Conservation (phyloP, 371 early-diverging fungal species). For the Rhizopus delemar region DNA sequence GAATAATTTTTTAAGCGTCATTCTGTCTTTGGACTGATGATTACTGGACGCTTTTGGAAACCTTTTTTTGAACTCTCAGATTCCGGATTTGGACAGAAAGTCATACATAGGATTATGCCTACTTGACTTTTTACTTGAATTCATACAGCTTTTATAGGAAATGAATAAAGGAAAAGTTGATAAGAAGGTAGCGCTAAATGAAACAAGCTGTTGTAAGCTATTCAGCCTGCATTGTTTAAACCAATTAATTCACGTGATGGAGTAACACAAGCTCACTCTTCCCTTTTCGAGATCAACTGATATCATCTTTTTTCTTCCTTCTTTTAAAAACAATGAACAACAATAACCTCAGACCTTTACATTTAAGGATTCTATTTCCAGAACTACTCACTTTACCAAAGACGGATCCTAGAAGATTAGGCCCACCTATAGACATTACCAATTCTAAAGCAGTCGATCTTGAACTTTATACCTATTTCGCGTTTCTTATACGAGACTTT, state of each 20-base stretch:
- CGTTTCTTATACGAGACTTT: slow-evolving; percentile 59
- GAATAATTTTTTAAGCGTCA: too few species aligned
- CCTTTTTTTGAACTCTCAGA: too few species aligned
- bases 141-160: too few species aligned
- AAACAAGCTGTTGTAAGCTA: too few species aligned
- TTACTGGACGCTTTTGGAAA: too few species aligned
- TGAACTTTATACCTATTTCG: slow-evolving; percentile 61
- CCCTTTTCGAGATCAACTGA: slow-evolving; percentile 2
- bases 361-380: slow-evolving; percentile 47
- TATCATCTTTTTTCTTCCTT: neutral
- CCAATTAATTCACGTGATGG: neutral
- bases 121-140: too few species aligned
- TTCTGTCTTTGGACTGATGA: too few species aligned
- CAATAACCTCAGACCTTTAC: slow-evolving; percentile 29
- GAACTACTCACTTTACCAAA: slow-evolving; percentile 43
- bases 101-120: too few species aligned
- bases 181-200: too few species aligned
- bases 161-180: too few species aligned
- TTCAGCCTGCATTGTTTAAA: neutral
- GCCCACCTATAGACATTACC: slow-evolving; percentile 42
- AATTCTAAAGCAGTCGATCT: slow-evolving; percentile 52
- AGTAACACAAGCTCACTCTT: neutral
- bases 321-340: slow-evolving; percentile 3
- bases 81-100: too few species aligned
- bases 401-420: slow-evolving; percentile 36